Conservation (phyloP, 495 filamentous ascomycete species). For the Penicillium goetzii region DNA sequence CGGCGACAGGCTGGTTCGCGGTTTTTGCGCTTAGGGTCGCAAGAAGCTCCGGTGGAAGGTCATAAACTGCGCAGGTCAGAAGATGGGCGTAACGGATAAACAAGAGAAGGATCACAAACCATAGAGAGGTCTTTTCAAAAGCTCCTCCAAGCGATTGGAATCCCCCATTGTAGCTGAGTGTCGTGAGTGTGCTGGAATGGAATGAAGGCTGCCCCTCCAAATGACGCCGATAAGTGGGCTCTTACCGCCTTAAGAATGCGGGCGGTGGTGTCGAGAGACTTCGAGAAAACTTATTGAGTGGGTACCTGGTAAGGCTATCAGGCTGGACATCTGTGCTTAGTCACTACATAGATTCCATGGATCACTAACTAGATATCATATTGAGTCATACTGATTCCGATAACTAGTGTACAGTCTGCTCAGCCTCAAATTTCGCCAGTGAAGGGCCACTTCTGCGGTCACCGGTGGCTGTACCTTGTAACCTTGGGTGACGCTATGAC, state of each 20-base stretch:
- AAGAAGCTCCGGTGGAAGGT: constrained; percentile 80
- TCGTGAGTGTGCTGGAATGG: constrained; percentile 8
- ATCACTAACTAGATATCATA: background rate
- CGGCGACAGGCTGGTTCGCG: constrained; percentile 36
- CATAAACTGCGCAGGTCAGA: constrained; percentile 67
- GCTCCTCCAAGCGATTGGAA: constrained; percentile 45
- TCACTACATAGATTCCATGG: too few relatives aligned
- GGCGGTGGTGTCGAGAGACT: background rate
- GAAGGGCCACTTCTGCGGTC: too few relatives aligned
- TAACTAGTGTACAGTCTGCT: background rate
- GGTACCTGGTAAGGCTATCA: background rate
- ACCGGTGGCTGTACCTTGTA: background rate
- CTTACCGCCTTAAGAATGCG: constrained; percentile 29
- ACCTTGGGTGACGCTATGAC: background rate
- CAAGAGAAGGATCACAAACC: constrained; percentile 34
- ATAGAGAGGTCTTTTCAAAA: constrained; percentile 67
- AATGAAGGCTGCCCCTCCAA: constrained; percentile 24
- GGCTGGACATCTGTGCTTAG: background rate
- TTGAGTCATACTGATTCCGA: constrained; percentile 2
- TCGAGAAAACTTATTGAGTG: background rate
- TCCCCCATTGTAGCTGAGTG: constrained; percentile 26
- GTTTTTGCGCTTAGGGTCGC: constrained; percentile 65
- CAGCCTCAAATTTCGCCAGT: background rate
- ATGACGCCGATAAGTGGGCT: constrained; percentile 25
- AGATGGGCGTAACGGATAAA: background rate